phyloP scores from a whole-genome alignment of 75 land plant genomes.

The Cryptomeria japonica region DNA sequence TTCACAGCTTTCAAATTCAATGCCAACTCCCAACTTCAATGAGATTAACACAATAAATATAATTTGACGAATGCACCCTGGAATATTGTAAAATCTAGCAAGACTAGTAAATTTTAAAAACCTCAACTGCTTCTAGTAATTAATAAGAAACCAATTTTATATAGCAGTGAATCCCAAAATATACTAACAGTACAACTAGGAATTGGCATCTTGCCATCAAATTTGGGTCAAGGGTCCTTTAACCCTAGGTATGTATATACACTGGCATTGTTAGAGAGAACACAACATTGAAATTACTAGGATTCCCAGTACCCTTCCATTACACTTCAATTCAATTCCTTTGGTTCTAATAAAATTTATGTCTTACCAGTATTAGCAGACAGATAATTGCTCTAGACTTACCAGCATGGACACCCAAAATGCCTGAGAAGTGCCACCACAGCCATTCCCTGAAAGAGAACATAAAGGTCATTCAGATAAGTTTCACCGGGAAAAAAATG shows the following conservation, averaged over 20 bases:
- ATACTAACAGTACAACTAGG: background rate
- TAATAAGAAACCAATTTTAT: background rate
- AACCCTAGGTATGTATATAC: background rate
- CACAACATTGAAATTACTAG: background rate
- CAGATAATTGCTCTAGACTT: constrained; percentile 5
- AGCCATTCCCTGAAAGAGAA: constrained; percentile 65
- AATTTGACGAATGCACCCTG: background rate
- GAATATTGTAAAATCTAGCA: background rate
- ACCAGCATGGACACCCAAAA: constrained; percentile 87
- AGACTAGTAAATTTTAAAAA: background rate
- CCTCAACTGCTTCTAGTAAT: background rate
- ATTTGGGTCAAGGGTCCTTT: background rate
- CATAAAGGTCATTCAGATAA: background rate
- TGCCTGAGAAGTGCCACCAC: constrained; percentile 91
- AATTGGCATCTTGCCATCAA: background rate
- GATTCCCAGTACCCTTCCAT: background rate
- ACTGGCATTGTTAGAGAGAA: background rate
- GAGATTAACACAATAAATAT: background rate
- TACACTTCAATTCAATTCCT: background rate
- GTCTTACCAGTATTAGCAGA: background rate
- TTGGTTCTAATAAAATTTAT: background rate
- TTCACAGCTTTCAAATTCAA: constrained; percentile 57
- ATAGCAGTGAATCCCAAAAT: background rate
- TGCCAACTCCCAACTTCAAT: constrained; percentile 86
- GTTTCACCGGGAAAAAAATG: background rate